phyloP scores from a whole-genome alignment of 805 yeast species.

The Ogataea henricii region DNA sequence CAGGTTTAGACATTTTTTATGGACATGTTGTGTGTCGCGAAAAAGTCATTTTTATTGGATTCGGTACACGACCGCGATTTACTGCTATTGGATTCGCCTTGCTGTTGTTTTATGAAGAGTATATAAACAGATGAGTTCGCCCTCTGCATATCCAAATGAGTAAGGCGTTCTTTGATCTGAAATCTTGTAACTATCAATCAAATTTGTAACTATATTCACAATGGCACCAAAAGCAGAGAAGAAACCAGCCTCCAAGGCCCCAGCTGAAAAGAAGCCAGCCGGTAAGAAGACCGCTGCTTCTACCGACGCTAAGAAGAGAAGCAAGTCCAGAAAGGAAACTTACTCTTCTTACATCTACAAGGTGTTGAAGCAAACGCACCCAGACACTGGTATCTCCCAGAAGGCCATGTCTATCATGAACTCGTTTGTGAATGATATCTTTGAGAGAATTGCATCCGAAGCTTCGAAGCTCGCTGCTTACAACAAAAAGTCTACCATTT shows the following conservation, averaged over 20 bases:
- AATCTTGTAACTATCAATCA: background rate
- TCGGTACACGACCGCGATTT: conserved; percentile 13
- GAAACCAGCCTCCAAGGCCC: conserved; percentile 91
- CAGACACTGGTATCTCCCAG: conserved; percentile 99
- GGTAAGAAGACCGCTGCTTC: conserved; percentile 87
- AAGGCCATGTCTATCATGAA: conserved; percentile 98
- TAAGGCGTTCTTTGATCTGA: background rate
- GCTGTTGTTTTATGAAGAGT: conserved; percentile 10
- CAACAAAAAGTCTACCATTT: conserved; percentile 97
- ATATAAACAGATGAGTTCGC: conserved; percentile 21
- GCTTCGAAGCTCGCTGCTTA: conserved; percentile 98
- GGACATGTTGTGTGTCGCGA: conserved; percentile 20
- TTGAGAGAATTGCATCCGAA: conserved; percentile 97
- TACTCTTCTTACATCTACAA: conserved; percentile 98
- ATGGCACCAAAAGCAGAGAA: conserved; percentile 69
- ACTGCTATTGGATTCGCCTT: conserved; percentile 10
- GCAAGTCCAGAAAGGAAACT: conserved; percentile 96
- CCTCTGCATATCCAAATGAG: conserved; percentile 9
- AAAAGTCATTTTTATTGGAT: conserved; percentile 7
- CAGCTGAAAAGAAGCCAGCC: conserved; percentile 94
- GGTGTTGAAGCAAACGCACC: conserved; percentile 98
- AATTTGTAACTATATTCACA: conserved; percentile 28
- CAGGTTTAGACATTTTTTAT: conserved; percentile 16
- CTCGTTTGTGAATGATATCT: conserved; percentile 96
- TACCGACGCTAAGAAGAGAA: conserved; percentile 83